A percentile compares a stretch with the other conserved stretches of the same genome.
These are phyloP conservation scores for Russula earlei DNA, from an alignment of 768 basidiomycete species.

Conservation along the genomic window DNA sequence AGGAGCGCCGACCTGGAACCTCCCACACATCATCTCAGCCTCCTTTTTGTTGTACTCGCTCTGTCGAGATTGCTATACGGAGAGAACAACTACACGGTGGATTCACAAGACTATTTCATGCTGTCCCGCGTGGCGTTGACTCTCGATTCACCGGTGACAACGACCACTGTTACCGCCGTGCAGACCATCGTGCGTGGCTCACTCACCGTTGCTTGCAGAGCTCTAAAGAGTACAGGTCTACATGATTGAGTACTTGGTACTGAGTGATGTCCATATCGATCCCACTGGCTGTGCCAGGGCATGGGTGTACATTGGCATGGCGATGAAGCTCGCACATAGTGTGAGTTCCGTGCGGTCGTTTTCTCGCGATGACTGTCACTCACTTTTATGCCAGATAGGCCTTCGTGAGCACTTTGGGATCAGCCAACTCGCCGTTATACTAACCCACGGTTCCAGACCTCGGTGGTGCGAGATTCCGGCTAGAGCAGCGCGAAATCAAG, in stretches of 20 bases:
- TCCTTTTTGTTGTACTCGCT: slow-evolving; percentile 59
- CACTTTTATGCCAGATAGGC: slow-evolving; percentile 33
- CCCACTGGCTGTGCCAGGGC: slow-evolving; percentile 36
- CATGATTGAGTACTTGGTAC: slow-evolving; percentile 41
- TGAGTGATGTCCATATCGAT: slow-evolving; percentile 40
- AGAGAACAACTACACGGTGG: slow-evolving; percentile 37
- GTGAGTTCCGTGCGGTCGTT: slow-evolving; percentile 31
- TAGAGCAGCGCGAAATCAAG: slow-evolving; percentile 36
- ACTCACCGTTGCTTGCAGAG: slow-evolving; percentile 20
- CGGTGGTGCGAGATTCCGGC: slow-evolving; percentile 50
- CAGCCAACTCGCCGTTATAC: slow-evolving; percentile 4
- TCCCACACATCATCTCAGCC: slow-evolving; percentile 45
- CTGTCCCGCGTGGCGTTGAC: slow-evolving; percentile 45
- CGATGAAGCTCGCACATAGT: slow-evolving; percentile 48
- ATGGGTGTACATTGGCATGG: slow-evolving; percentile 52
- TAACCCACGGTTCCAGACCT: slow-evolving; percentile 35
- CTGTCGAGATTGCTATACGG: slow-evolving; percentile 57
- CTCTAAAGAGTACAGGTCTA: slow-evolving; percentile 27
- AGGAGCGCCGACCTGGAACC: slow-evolving; percentile 33
- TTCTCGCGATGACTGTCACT: slow-evolving; percentile 5
- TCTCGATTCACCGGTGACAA: slow-evolving; percentile 36
- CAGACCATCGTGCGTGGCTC: slow-evolving; percentile 42
- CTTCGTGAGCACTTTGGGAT: slow-evolving; percentile 35
- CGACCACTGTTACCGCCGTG: slow-evolving; percentile 47
- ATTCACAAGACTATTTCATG: slow-evolving; percentile 54